phyloP scores from a whole-genome alignment of 352 stramenopile genomes.

The Lagenidium sp. region DNA sequence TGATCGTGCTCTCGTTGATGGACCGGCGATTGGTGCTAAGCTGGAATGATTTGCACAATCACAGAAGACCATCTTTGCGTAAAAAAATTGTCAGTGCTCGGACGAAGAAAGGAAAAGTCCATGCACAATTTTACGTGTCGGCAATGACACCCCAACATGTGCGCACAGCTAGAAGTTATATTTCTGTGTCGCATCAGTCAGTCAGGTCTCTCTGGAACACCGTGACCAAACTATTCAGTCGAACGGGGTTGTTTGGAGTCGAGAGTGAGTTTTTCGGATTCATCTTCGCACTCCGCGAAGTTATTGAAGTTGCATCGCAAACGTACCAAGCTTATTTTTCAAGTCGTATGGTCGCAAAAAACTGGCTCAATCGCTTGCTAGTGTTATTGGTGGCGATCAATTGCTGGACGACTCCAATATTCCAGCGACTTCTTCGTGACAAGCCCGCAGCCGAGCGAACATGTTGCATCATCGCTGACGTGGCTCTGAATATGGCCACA shows the following conservation, averaged over 20 bases:
- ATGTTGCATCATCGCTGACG: slow-evolving; percentile 16
- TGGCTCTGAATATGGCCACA: slow-evolving; percentile 14
- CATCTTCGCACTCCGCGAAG: slow-evolving; percentile 21
- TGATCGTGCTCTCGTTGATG: background rate
- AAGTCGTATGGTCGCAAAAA: slow-evolving; percentile 26
- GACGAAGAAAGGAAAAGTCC: no score
- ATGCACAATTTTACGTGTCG: no score
- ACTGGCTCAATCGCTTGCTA: slow-evolving; percentile 41
- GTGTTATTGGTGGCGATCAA: slow-evolving; percentile 32
- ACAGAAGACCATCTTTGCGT: background rate
- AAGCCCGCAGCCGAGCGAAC: slow-evolving; percentile 8
- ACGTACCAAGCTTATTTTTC: slow-evolving; percentile 28
- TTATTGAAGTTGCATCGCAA: slow-evolving; percentile 33
- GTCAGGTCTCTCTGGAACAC: background rate
- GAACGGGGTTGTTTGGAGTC: slow-evolving; percentile 20
- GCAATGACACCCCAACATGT: no score
- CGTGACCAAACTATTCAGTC: background rate
- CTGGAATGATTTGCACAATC: background rate
- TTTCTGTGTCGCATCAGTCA: no score
- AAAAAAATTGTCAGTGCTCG: background rate
- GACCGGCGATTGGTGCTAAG: background rate
- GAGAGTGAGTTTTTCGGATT: slow-evolving; percentile 21
- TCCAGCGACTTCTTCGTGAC: slow-evolving; percentile 13
- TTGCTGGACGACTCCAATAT: slow-evolving; percentile 21
- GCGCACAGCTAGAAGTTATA: no score